phyloP scores from a whole-genome alignment of 495 filamentous ascomycete genomes.

The Diplogelasinospora grovesii region DNA sequence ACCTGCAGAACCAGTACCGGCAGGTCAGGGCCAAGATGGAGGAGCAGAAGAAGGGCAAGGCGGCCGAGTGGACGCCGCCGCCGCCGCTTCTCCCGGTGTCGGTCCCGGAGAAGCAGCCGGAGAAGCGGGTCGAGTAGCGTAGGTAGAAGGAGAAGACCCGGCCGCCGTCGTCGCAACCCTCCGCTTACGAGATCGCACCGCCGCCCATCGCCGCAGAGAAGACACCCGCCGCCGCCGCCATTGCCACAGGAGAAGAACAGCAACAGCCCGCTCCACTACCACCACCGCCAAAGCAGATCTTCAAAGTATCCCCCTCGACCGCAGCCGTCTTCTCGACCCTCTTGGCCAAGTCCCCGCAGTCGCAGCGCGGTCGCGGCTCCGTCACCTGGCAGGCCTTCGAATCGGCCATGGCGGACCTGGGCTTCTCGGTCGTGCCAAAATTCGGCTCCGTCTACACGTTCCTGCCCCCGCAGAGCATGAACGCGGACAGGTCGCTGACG shows the following conservation, averaged over 20 bases:
- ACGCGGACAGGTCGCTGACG: slow-evolving; percentile 12
- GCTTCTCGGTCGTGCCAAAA: slow-evolving; percentile 23
- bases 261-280: too few relatives aligned
- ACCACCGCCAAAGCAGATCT: slow-evolving; percentile 1
- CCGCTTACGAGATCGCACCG: slow-evolving; percentile 21
- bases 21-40: slow-evolving; percentile 11
- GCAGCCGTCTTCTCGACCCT: slow-evolving; percentile 26
- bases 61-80: slow-evolving; percentile 3
- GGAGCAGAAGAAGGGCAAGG: neutral
- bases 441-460: slow-evolving; percentile 24
- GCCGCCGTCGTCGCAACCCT: slow-evolving; percentile 21
- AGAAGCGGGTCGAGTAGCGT: slow-evolving; percentile 16
- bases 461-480: slow-evolving; percentile 13
- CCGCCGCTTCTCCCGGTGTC: neutral
- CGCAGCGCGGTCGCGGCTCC: too few relatives aligned
- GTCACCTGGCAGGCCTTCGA: slow-evolving; percentile 29
- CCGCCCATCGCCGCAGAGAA: neutral
- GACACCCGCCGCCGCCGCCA: too few relatives aligned
- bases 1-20: slow-evolving; percentile 15
- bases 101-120: slow-evolving; percentile 7
- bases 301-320: slow-evolving; percentile 20
- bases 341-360: slow-evolving; percentile 16
- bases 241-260: too few relatives aligned
- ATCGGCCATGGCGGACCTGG: slow-evolving; percentile 28
- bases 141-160: slow-evolving; percentile 33